phyloP scores from a whole-genome alignment of 768 basidiomycete genomes.

The Calocybe gangraenosa region DNA sequence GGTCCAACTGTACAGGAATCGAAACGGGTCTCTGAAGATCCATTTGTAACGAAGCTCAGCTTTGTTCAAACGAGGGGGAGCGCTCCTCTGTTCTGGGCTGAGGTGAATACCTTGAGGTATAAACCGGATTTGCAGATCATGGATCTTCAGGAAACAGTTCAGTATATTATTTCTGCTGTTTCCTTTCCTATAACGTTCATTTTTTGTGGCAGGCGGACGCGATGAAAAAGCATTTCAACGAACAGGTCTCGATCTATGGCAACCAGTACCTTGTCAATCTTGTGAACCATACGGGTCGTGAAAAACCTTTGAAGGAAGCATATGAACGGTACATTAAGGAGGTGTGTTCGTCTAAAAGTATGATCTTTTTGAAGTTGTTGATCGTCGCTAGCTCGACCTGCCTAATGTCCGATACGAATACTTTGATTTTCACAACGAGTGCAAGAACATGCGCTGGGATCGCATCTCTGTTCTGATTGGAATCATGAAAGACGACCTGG shows the following conservation, averaged over 20 bases:
- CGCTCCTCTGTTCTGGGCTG: constrained; percentile 94
- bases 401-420: constrained; percentile 82
- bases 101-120: constrained; percentile 92
- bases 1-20: constrained; percentile 38
- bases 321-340: constrained; percentile 77
- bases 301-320: constrained; percentile 92
- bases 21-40: constrained; percentile 36
- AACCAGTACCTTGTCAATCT: constrained; percentile 81
- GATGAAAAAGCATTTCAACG: constrained; percentile 68
- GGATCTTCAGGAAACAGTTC: constrained; percentile 84
- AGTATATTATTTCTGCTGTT: constrained; percentile 17
- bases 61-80: constrained; percentile 95
- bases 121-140: constrained; percentile 96
- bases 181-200: not conserved
- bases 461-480: constrained; percentile 82
- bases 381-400: constrained; percentile 48
- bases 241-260: constrained; percentile 73
- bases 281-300: constrained; percentile 90
- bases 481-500: constrained; percentile 64
- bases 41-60: constrained; percentile 59
- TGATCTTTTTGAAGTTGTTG: not conserved
- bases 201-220: constrained; percentile 51
- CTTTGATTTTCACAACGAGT: constrained; percentile 97
- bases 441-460: constrained; percentile 93
- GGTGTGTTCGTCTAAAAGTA: constrained; percentile 33